phyloP scores from a whole-genome alignment of 2,329 filamentous ascomycete species.

The Exophiala mesophila region DNA sequence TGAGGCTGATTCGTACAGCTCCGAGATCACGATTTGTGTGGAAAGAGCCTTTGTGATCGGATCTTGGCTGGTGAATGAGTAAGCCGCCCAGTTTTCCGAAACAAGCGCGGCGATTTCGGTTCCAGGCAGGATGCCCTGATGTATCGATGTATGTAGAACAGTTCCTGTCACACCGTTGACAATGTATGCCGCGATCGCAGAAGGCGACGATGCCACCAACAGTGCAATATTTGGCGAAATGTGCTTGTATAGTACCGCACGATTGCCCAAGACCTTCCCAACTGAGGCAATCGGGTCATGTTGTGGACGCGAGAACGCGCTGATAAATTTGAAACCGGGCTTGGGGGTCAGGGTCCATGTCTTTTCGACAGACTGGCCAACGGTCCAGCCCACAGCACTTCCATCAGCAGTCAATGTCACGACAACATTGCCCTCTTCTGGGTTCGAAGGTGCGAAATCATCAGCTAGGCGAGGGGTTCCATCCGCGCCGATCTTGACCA shows the following conservation, averaged over 20 bases:
- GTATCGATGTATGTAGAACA: slow-evolving; percentile 65
- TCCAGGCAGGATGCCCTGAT: slow-evolving; percentile 67
- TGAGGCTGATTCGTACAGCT: slow-evolving; percentile 81
- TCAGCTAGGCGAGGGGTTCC: slow-evolving; percentile 31
- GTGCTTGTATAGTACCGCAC: slow-evolving; percentile 96
- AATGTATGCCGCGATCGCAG: slow-evolving; percentile 67
- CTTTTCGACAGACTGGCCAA: slow-evolving; percentile 36
- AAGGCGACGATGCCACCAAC: slow-evolving; percentile 62
- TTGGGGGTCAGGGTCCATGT: slow-evolving; percentile 71
- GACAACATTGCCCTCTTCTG: slow-evolving; percentile 33
- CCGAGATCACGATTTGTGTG: slow-evolving; percentile 77
- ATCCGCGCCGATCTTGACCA: slow-evolving; percentile 33
- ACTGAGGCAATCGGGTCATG: slow-evolving; percentile 93
- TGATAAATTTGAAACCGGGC: slow-evolving; percentile 61
- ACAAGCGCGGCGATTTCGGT: slow-evolving; percentile 72
- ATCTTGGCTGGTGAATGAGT: slow-evolving; percentile 59
- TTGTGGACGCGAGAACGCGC: slow-evolving; percentile 61
- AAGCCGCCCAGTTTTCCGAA: slow-evolving; percentile 93
- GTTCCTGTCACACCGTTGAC: slow-evolving; percentile 82
- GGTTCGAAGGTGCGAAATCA: slow-evolving; percentile 26
- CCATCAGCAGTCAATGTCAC: slow-evolving; percentile 40
- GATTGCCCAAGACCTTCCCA: slow-evolving; percentile 84
- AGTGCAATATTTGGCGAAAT: slow-evolving; percentile 81
- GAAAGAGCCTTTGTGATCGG: slow-evolving; percentile 60
- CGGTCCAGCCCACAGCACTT: slow-evolving; percentile 39